Percentiles rank a stretch among this genome's conserved stretches.
Evolutionary conservation across 345 rosid species (phyloP).

Genomic region (Rhizophora mangle): DNA sequence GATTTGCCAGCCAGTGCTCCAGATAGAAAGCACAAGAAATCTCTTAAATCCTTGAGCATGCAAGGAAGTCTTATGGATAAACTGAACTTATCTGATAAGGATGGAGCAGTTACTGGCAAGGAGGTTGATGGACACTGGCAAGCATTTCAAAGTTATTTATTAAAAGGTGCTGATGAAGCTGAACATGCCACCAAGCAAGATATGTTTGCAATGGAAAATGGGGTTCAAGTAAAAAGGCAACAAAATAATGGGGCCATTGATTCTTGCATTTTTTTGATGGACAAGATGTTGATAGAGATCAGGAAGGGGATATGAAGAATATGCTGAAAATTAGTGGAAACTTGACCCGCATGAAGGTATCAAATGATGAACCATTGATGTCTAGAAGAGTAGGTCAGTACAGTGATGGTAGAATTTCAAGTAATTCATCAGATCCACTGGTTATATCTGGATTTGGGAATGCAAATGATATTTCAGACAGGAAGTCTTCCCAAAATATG

Average conservation of each 20-base stretch:
- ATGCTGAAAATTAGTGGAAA: conserved; percentile 49
- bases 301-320: conserved; percentile 41
- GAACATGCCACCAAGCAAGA: conserved; percentile 40
- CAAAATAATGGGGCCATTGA: conserved; percentile 47
- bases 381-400: conserved; percentile 36
- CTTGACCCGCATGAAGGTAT: conserved; percentile 39
- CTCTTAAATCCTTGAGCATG: conserved; percentile 37
- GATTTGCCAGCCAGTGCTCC: conserved; percentile 21
- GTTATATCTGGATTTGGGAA: conserved; percentile 51
- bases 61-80: conserved; percentile 29
- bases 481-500: conserved; percentile 47
- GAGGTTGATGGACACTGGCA: conserved; percentile 80
- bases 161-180: conserved; percentile 77
- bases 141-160: conserved; percentile 75
- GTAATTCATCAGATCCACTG: conserved; percentile 44
- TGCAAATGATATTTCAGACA: conserved; percentile 37
- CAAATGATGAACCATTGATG: conserved; percentile 53
- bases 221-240: conserved; percentile 45
- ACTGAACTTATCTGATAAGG: conserved; percentile 27
- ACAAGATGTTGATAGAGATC: conserved; percentile 38
- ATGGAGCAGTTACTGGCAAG: conserved; percentile 37
- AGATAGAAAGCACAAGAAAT: conserved; percentile 27
- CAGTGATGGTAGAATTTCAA: conserved; percentile 30
- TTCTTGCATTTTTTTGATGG: conserved; percentile 50
- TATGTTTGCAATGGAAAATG: conserved; percentile 64